phyloP scores from a whole-genome alignment of 106 monocot genomes.

The Phalaenopsis aphrodite region DNA sequence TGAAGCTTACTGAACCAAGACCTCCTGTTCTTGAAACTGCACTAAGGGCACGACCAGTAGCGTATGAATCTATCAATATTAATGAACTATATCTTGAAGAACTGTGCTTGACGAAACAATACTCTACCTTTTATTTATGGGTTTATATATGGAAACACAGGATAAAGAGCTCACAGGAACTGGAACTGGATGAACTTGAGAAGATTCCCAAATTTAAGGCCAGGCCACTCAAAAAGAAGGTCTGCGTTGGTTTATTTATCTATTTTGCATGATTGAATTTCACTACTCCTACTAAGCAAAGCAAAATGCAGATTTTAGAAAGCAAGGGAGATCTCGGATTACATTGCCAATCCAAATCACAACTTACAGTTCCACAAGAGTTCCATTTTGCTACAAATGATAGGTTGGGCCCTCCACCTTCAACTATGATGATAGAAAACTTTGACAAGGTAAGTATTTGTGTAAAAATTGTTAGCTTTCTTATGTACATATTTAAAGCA shows the following conservation, averaged over 20 bases:
- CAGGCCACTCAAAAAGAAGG: slow-evolving; percentile 84
- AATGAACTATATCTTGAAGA: not conserved
- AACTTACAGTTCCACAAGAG: slow-evolving; percentile 69
- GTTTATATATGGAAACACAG: slow-evolving; percentile 19
- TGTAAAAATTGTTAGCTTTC: not conserved
- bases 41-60: slow-evolving; percentile 64
- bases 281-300: not conserved
- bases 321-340: slow-evolving; percentile 58
- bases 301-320: slow-evolving; percentile 64
- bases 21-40: slow-evolving; percentile 71
- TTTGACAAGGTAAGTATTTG: slow-evolving; percentile 77
- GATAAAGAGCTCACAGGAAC: slow-evolving; percentile 69
- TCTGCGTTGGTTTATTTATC: not conserved
- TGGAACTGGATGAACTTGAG: slow-evolving; percentile 75
- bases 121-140: not conserved
- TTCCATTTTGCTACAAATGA: slow-evolving; percentile 94
- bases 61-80: slow-evolving; percentile 22
- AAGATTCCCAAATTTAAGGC: slow-evolving; percentile 95
- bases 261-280: no score
- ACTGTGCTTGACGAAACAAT: not conserved
- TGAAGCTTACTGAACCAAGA: slow-evolving; percentile 62
- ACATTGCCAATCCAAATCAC: slow-evolving; percentile 38
- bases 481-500: not conserved
- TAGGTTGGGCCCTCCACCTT: slow-evolving; percentile 55
- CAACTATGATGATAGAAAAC: slow-evolving; percentile 45